Evolutionary conservation across 805 yeast genomes (phyloP).

Genomic region (Candida silvicultrix): DNA sequence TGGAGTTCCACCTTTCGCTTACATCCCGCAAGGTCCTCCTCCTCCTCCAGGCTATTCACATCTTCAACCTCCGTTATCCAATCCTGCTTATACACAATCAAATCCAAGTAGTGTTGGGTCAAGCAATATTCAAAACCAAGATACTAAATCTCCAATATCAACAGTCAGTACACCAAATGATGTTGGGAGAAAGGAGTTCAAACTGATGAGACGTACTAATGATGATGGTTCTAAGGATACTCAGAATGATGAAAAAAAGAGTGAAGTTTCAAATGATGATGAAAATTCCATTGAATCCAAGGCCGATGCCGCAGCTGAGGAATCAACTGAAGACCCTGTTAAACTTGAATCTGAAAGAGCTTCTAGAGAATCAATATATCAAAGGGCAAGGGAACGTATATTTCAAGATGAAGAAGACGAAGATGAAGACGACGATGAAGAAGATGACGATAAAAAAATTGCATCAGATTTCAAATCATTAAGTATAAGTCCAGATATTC

Average conservation of each 20-base stretch:
- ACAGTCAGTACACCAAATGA: not conserved
- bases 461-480: too few species aligned
- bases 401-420: slow-evolving; percentile 26
- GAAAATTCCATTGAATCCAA: not conserved
- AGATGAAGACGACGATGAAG: slow-evolving; percentile 21
- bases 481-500: slow-evolving; percentile 3
- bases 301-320: not conserved
- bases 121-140: not conserved
- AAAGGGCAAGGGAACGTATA: slow-evolving; percentile 32
- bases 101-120: not conserved
- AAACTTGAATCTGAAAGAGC: slow-evolving; percentile 29
- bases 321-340: slow-evolving; percentile 1
- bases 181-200: slow-evolving; percentile 4
- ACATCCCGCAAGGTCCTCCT: not conserved
- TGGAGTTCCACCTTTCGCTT: not conserved
- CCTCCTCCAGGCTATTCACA: not conserved
- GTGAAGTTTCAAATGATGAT: not conserved
- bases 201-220: slow-evolving; percentile 19
- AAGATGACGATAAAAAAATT: slow-evolving; percentile 9
- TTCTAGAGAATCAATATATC: slow-evolving; percentile 37
- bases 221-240: slow-evolving; percentile 4
- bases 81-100: not conserved
- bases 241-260: not conserved
- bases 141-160: not conserved
- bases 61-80: not conserved